Base-by-base conservation (phyloP, 2,329 filamentous ascomycete species). In the Fusarium sp. region DNA sequence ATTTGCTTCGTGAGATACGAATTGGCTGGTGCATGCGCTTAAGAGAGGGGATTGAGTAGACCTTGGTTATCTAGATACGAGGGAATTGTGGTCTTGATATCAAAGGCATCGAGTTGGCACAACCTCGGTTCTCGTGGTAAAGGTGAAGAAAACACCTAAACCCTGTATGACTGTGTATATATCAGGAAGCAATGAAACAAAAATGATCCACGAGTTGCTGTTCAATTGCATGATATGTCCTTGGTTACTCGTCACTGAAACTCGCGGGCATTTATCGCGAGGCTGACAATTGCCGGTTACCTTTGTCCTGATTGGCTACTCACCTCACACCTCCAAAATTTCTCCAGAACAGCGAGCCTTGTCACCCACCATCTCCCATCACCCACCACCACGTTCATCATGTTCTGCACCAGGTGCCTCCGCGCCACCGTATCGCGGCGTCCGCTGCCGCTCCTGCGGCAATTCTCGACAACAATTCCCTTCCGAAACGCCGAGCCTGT, bases 361-460 rank as follows among this genome's bases (percentile, higher is more conserved):
- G 74, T 69, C 63, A 62, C 64, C 68, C 63, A 66, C 68, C 73
- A 75, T 74, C 77, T 74, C 74, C 76, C 77, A 80, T 74, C 71
- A 73, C 63, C 69, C 73, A 73, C 57, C 68, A 67, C 66, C 54
- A 60, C 63, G 63, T 79, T 69, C 76, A 80, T 72, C 65, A 86
- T 86, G 84, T 81, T 85, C 71, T 86, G 84, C 79, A 80, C 81
- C 72, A 78, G 83, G 74, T 91, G 89, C 80, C 82, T 91, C 61
- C 86, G 87, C 68, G 82, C 86, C 66, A 77, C 81, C 69, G 73
- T 82, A 56, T 67, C 79, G 61, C 79, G 77, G 70, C 79, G 79
- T 31, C 77, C 79, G 63, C 76, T 82, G 31, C 77, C 79, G 10
- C 59, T 81, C 36, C 52, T 80, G 50, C 81, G 85, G 54, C 77